A percentile compares a stretch with the other conserved stretches of the same genome.
These are phyloP conservation scores for Friedmanniomyces endolithicus DNA, from an alignment of 495 filamentous ascomycete genomes.

Conservation along the genomic window DNA sequence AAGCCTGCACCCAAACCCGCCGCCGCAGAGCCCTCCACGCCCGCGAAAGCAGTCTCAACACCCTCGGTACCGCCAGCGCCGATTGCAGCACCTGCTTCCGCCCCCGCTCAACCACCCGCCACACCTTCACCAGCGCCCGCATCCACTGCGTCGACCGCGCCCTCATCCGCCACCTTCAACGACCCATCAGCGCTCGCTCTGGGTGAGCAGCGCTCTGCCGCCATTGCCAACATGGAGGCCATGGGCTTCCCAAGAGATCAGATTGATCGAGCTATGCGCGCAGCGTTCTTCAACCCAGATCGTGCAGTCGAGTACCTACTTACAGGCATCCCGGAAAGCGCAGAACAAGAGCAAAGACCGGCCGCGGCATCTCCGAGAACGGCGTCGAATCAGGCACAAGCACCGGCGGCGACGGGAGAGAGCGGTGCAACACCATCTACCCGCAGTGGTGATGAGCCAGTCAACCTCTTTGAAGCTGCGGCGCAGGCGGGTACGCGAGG, in stretches of 20 bases:
- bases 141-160: conserved; percentile 26
- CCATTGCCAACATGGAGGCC: conserved; percentile 89
- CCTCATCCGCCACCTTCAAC: conserved; percentile 42
- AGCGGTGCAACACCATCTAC: conserved; percentile 2
- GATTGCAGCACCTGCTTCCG: conserved; percentile 31
- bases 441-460: conserved; percentile 50
- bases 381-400: conserved; percentile 13
- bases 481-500: conserved; percentile 46
- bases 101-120: conserved; percentile 41
- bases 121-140: conserved; percentile 46
- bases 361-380: conserved; percentile 16
- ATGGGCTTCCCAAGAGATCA: conserved; percentile 86
- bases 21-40: conserved; percentile 48
- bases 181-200: conserved; percentile 74
- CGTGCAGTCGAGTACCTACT: conserved; percentile 93
- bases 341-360: conserved; percentile 52
- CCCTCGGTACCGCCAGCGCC: conserved; percentile 50
- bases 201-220: conserved; percentile 65
- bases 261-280: conserved; percentile 87
- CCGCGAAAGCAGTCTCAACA: conserved; percentile 57
- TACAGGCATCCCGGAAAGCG: conserved; percentile 76
- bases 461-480: conserved; percentile 92
- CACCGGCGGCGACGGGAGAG: conserved; percentile 20
- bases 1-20: conserved; percentile 52
- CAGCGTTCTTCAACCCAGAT: conserved; percentile 92